Percentiles rank a stretch among this genome's conserved stretches.
These are phyloP conservation scores for Arthrocladium fulminans DNA, from an alignment of 2,329 filamentous ascomycete genomes.

Conservation along the genomic window DNA sequence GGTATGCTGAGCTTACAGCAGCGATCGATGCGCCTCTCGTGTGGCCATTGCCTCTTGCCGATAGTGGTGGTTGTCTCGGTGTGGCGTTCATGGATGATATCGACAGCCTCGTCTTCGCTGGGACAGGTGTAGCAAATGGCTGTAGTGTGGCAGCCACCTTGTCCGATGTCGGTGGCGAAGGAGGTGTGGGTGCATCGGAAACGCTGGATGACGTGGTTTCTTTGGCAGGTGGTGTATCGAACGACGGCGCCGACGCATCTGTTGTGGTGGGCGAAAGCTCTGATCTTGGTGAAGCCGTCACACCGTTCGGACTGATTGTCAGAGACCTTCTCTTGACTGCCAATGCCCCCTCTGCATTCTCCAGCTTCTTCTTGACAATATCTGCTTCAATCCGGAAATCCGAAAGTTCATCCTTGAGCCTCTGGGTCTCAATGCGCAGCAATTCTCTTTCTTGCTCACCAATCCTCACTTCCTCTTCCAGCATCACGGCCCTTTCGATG, in stretches of 20 bases:
- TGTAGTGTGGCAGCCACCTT: constrained; percentile 54
- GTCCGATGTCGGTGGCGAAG: constrained; percentile 89
- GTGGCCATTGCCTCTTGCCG: constrained; percentile 36
- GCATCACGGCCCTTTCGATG: constrained; percentile 82
- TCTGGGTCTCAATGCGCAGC: constrained; percentile 81
- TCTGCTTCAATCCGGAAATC: constrained; percentile 93
- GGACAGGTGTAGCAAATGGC: constrained; percentile 45
- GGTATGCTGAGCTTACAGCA: constrained; percentile 36
- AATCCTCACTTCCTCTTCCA: constrained; percentile 87
- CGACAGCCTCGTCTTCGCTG: constrained; percentile 34
- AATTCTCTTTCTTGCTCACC: constrained; percentile 86
- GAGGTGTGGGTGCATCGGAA: constrained; percentile 68
- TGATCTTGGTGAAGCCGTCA: constrained; percentile 40
- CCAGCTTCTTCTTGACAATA: constrained; percentile 87
- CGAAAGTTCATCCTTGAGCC: constrained; percentile 79
- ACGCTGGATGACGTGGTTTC: constrained; percentile 50
- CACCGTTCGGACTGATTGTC: constrained; percentile 36
- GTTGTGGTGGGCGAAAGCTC: constrained; percentile 72
- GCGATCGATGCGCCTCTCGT: constrained; percentile 52
- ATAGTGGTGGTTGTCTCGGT: constrained; percentile 45
- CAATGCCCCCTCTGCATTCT: constrained; percentile 52
- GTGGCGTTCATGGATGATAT: constrained; percentile 35
- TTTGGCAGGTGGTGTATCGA: constrained; percentile 75
- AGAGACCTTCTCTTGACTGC: constrained; percentile 45
- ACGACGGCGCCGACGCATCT: constrained; percentile 76